Conservation (phyloP, 2,329 filamentous ascomycete genomes). For the Aspergillus ibericus region DNA sequence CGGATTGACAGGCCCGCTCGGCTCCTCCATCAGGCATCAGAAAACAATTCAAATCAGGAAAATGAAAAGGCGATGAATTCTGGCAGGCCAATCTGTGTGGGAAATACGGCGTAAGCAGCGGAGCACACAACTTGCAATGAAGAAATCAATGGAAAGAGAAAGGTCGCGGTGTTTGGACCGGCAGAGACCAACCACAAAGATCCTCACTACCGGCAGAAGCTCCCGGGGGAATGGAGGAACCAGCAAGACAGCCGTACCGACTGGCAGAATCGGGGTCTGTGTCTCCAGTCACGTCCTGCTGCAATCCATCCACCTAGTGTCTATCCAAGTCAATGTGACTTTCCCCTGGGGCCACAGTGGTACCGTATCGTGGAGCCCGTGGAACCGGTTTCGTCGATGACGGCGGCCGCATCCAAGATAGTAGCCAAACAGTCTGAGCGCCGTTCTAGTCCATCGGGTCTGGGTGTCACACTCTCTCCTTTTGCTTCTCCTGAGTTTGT, state of each 20-base stretch:
- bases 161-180: background rate
- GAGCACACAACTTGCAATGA: background rate
- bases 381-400: conserved; percentile 21
- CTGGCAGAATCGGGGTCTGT: background rate
- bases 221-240: background rate
- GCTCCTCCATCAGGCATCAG: too few species aligned
- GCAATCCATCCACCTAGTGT: background rate
- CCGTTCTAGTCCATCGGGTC: conserved; percentile 12
- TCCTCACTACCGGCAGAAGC: background rate
- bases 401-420: conserved; percentile 17
- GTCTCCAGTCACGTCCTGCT: background rate
- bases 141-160: background rate
- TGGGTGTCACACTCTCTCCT: conserved; percentile 15
- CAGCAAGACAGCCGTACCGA: background rate
- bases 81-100: too few species aligned
- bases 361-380: conserved; percentile 25
- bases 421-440: conserved; percentile 11
- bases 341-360: conserved; percentile 20
- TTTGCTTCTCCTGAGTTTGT: background rate
- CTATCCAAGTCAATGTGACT: conserved; percentile 7
- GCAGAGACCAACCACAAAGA: background rate
- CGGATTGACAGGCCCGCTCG: background rate
- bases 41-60: too few species aligned
- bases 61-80: too few species aligned
- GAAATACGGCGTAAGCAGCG: too few species aligned